Base-by-base conservation (phyloP, 1,284 basidiomycete species). In the Leccinum subspadiceum region DNA sequence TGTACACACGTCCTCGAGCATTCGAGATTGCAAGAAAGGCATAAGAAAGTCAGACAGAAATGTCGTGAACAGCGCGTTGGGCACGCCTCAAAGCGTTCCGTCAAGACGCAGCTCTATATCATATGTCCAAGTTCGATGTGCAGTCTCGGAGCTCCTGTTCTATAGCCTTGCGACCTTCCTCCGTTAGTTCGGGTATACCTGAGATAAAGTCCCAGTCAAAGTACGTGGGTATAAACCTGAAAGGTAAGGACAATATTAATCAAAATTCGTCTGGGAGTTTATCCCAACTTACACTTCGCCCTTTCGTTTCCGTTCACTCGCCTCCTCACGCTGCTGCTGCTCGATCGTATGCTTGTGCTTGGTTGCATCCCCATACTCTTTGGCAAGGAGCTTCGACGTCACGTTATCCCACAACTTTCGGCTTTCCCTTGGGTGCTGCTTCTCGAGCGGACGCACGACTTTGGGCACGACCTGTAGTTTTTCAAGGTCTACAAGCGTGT, bases 341-440 rank as follows among this genome's bases (percentile, higher is more conserved):
- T 97, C 95, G 59, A 98, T 95, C 4, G 74, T 75, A 59, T 94
- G 85, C 79, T 97, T 98, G 75, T 90, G 83, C 78, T 81, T 90
- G 54, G 92, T 96, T 57, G 95, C 95, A 57, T 96, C 93, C 49
- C 82, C 81, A 77, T 85, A 98, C 74, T 97, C 92, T 81, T 97
- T 98, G 69, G 79, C 81, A 53, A 93, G 57, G 59, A 98, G 78
- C 69, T 85, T 77, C 58, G 78, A 80, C 41, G 94, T 96, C 20
- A 99, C 94, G 41, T 80, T 84, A 57, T 92, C 85, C 97, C 96
- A 98, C 60, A 98, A 76, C 77, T 85, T 87, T 62, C 94, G 81
- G 63, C 93, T 96, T 79, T 99, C 97, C 63, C 84, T 79, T 15
- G 84, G 81, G 26, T 87, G 81, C 74, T 98, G 96, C 70, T 84